phyloP scores from a whole-genome alignment of 1,284 basidiomycete species.

The Dichomitus squalens region DNA sequence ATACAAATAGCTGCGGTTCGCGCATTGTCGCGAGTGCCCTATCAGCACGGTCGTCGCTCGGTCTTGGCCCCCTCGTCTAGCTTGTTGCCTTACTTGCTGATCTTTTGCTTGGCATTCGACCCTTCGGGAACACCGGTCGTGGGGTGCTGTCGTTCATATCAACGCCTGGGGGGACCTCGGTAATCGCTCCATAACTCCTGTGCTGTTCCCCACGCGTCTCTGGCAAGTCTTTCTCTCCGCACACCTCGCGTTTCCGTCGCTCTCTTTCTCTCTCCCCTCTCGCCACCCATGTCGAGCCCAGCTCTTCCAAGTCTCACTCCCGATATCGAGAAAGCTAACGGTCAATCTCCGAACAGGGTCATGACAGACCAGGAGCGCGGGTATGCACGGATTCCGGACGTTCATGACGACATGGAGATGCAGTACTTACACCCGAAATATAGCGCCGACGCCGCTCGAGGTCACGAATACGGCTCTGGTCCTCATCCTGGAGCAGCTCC shows the following conservation, averaged over 20 bases:
- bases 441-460: not conserved
- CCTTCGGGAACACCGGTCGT: too few relatives aligned
- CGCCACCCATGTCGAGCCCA: not conserved
- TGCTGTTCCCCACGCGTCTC: conserved; percentile 11
- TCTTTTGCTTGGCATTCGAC: too few relatives aligned
- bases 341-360: conserved; percentile 7
- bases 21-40: too few relatives aligned
- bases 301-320: not conserved
- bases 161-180: too few relatives aligned
- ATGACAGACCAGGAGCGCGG: conserved; percentile 18
- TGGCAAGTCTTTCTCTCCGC: conserved; percentile 10
- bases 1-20: too few relatives aligned
- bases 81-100: too few relatives aligned
- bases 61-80: too few relatives aligned
- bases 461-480: not conserved
- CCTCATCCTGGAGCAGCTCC: not conserved
- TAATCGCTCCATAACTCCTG: not conserved
- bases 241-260: not conserved
- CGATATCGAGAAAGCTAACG: conserved; percentile 12
- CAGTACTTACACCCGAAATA: conserved; percentile 2
- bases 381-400: conserved; percentile 10
- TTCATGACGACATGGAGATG: conserved; percentile 5
- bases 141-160: too few relatives aligned
- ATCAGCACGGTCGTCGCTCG: too few relatives aligned
- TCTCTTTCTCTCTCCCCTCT: not conserved